Evolutionary conservation across 257 asterid species (phyloP).

Genomic region (Plantago major): DNA sequence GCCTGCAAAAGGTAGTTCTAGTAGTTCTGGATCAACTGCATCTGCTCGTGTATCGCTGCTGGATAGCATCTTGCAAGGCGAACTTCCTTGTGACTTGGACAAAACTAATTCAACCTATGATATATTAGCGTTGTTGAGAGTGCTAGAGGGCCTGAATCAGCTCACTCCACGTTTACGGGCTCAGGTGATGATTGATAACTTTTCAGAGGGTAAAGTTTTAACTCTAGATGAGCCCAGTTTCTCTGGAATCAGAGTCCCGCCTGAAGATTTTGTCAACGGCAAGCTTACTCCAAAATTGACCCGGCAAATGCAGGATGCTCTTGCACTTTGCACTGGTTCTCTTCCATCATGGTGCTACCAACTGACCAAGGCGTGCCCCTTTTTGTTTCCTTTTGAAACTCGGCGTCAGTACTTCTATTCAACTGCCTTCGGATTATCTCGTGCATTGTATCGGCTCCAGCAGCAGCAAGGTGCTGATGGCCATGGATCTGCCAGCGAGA

Average conservation of each 20-base stretch:
- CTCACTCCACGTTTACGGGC: constrained; percentile 75
- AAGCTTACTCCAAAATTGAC: constrained; percentile 95
- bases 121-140: constrained; percentile 82
- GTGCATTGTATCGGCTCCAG: constrained; percentile 91
- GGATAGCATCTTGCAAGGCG: constrained; percentile 93
- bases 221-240: constrained; percentile 44
- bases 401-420: constrained; percentile 97
- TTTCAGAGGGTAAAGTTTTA: constrained; percentile 65
- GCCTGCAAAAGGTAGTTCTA: constrained; percentile 56
- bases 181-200: constrained; percentile 55
- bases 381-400: constrained; percentile 95
- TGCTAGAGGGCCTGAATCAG: constrained; percentile 92
- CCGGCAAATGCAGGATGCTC: constrained; percentile 93
- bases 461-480: constrained; percentile 98
- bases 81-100: constrained; percentile 91
- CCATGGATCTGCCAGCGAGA: constrained; percentile 67
- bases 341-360: constrained; percentile 99
- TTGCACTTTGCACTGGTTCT: constrained; percentile 94
- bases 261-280: constrained; percentile 64
- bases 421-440: constrained; percentile 94
- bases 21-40: constrained; percentile 38
- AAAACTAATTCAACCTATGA: constrained; percentile 81
- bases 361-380: constrained; percentile 95
- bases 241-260: constrained; percentile 48
- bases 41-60: constrained; percentile 54